Conservation (phyloP, 805 yeast species). For the Kazachstania bromeliacearum region DNA sequence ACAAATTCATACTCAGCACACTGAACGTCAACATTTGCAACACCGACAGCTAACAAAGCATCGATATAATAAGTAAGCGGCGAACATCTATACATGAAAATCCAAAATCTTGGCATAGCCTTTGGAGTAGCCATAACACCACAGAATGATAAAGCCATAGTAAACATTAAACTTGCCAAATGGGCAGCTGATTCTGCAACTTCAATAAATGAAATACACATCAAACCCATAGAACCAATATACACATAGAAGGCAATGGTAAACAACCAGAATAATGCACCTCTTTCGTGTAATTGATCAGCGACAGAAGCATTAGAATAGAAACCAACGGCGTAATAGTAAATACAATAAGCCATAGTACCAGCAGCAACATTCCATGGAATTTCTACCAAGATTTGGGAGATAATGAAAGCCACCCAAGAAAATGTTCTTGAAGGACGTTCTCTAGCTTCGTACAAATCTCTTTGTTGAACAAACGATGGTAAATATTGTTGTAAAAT, state of each 20-base stretch:
- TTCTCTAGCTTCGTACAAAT: slow-evolving; percentile 63
- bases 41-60: slow-evolving; percentile 45
- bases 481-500: slow-evolving; percentile 58
- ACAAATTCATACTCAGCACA: slow-evolving; percentile 45
- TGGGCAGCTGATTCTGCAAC: slow-evolving; percentile 57
- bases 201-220: slow-evolving; percentile 50
- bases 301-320: slow-evolving; percentile 53
- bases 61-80: slow-evolving; percentile 62
- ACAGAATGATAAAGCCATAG: slow-evolving; percentile 61
- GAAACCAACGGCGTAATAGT: slow-evolving; percentile 68
- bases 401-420: slow-evolving; percentile 53
- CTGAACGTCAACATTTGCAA: slow-evolving; percentile 40
- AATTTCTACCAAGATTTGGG: slow-evolving; percentile 56
- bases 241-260: slow-evolving; percentile 42
- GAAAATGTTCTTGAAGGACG: slow-evolving; percentile 63
- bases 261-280: slow-evolving; percentile 44
- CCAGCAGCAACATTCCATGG: slow-evolving; percentile 58
- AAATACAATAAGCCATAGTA: slow-evolving; percentile 50
- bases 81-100: slow-evolving; percentile 67
- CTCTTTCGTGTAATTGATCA: slow-evolving; percentile 39
- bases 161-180: slow-evolving; percentile 46
- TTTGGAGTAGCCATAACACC: slow-evolving; percentile 63
- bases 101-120: slow-evolving; percentile 66
- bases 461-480: slow-evolving; percentile 50
- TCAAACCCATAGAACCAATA: slow-evolving; percentile 50